Evolutionary conservation across 2,329 filamentous ascomycete genomes (phyloP).

Genomic region (Xylariaceae sp.): DNA sequence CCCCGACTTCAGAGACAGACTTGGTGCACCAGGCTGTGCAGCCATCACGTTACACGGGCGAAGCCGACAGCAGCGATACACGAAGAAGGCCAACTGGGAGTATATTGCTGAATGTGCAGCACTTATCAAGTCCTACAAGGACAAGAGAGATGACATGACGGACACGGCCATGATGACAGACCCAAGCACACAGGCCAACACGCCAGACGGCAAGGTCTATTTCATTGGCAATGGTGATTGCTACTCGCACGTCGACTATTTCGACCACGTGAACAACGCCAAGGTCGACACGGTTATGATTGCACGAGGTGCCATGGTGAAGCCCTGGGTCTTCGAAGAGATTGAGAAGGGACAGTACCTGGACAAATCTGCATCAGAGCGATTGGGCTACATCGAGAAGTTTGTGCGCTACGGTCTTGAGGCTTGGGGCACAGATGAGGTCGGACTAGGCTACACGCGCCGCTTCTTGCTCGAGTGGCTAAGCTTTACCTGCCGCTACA

Average conservation of each 20-base stretch:
- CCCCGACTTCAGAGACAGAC: slow-evolving; percentile 62
- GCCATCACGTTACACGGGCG: slow-evolving; percentile 95
- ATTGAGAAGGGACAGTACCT: slow-evolving; percentile 89
- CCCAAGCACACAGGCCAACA: slow-evolving; percentile 64
- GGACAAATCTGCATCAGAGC: slow-evolving; percentile 87
- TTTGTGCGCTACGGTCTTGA: slow-evolving; percentile 89
- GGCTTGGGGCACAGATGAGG: slow-evolving; percentile 92
- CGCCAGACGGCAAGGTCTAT: slow-evolving; percentile 66
- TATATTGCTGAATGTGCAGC: slow-evolving; percentile 90
- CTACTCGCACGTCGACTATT: slow-evolving; percentile 89
- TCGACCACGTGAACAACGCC: slow-evolving; percentile 68
- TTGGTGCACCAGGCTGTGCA: slow-evolving; percentile 79
- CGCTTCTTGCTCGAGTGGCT: slow-evolving; percentile 94
- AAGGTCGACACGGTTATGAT: slow-evolving; percentile 95
- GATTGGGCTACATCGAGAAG: slow-evolving; percentile 79
- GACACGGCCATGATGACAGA: slow-evolving; percentile 81
- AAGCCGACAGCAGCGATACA: slow-evolving; percentile 91
- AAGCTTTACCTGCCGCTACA: slow-evolving; percentile 88
- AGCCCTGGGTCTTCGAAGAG: slow-evolving; percentile 98
- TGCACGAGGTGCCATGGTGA: slow-evolving; percentile 90
- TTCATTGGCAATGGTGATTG: slow-evolving; percentile 97
- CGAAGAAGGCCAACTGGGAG: slow-evolving; percentile 84
- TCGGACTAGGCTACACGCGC: slow-evolving; percentile 84
- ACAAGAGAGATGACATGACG: slow-evolving; percentile 57
- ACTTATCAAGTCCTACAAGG: slow-evolving; percentile 75